phyloP scores from a whole-genome alignment of 2,329 filamentous ascomycete genomes.

The Ophiocordyceps sinensis region DNA sequence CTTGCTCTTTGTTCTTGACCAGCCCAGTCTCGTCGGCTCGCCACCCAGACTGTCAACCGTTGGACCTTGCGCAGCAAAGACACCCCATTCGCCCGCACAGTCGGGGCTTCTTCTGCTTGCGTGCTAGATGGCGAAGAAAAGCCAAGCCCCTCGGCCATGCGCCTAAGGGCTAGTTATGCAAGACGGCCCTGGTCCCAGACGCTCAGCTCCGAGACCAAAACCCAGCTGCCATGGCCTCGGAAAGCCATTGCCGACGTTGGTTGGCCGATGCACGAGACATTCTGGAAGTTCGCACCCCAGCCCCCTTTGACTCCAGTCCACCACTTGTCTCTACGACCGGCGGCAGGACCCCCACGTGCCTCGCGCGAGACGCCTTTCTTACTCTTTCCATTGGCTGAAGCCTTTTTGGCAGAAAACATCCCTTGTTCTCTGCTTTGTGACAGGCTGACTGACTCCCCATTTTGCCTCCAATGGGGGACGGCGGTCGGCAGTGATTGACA shows the following conservation, averaged over 20 bases:
- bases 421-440: not conserved
- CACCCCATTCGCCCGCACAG: not conserved
- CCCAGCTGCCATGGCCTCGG: not conserved
- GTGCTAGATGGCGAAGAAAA: not conserved
- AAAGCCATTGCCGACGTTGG: not conserved
- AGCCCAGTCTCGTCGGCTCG: too few relatives aligned
- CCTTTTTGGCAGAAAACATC: not conserved
- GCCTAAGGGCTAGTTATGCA: not conserved
- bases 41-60: too few relatives aligned
- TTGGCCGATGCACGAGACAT: conserved; percentile 3
- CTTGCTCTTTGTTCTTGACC: too few relatives aligned
- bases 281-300: conserved; percentile 5
- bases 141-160: not conserved
- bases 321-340: not conserved
- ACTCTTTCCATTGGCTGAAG: not conserved
- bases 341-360: not conserved
- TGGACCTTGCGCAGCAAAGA: too few relatives aligned
- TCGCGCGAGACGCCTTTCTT: not conserved
- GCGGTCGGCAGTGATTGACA: too few relatives aligned
- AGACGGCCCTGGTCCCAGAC: not conserved
- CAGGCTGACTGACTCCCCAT: not conserved
- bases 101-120: not conserved
- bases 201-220: not conserved
- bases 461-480: not conserved
- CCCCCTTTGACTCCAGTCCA: not conserved